phyloP scores from a whole-genome alignment of 2,329 filamentous ascomycete species.

The Botrytis pseudocinerea region DNA sequence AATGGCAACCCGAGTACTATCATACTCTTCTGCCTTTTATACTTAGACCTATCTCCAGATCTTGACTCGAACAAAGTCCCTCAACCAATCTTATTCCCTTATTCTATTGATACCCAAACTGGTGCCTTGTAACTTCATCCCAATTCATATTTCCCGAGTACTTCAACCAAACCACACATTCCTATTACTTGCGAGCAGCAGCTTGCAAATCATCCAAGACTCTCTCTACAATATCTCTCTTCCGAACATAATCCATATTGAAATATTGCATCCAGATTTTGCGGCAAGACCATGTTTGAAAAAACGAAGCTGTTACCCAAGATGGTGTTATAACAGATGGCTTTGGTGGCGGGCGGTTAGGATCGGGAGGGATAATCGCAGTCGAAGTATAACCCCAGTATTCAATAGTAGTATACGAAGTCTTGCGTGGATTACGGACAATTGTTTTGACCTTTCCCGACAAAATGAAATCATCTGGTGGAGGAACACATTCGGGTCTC shows the following conservation, averaged over 20 bases:
- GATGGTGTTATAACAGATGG: background rate
- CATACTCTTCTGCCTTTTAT: background rate
- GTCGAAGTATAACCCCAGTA: background rate
- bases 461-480: background rate
- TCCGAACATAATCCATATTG: background rate
- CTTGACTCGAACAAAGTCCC: too few relatives aligned
- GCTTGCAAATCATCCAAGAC: slow-evolving; percentile 10
- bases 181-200: background rate
- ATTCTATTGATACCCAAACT: background rate
- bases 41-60: background rate
- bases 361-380: slow-evolving; percentile 1
- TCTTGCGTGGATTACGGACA: background rate
- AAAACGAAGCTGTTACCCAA: slow-evolving; percentile 5
- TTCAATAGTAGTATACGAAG: background rate
- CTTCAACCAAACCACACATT: background rate
- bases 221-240: slow-evolving; percentile 9
- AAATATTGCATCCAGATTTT: slow-evolving; percentile 3
- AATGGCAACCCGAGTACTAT: background rate
- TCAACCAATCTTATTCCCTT: background rate
- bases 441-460: background rate
- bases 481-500: background rate
- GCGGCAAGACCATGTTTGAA: slow-evolving; percentile 12
- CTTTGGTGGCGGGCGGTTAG: slow-evolving; percentile 2
- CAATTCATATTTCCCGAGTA: background rate
- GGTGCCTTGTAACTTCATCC: background rate